These are phyloP conservation scores for Blastocystis sp. DNA, from an alignment of 352 stramenopile species.

Conservation along the genomic window DNA sequence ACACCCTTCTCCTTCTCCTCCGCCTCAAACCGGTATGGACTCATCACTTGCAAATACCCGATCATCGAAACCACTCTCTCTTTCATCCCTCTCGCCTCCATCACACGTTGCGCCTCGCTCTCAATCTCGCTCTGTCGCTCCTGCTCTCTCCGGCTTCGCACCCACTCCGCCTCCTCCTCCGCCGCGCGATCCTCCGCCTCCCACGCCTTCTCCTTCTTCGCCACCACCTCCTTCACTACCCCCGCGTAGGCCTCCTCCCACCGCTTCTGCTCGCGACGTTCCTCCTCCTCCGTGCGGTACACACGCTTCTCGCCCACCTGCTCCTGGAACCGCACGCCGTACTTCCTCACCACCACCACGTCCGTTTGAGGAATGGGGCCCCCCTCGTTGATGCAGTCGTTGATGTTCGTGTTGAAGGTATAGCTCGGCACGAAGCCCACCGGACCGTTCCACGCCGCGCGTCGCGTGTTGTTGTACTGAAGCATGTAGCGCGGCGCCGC, in stretches of 20 bases:
- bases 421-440: constrained; percentile 6
- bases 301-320: background rate
- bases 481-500: background rate
- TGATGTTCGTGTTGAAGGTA: constrained; percentile 26
- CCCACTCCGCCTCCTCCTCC: background rate
- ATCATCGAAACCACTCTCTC: constrained; percentile 9
- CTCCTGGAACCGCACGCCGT: constrained; percentile 30
- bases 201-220: background rate
- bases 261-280: background rate
- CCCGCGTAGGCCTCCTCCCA: background rate
- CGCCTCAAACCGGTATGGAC: constrained; percentile 11
- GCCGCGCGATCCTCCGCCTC: background rate
- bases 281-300: constrained; percentile 14
- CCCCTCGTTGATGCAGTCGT: constrained; percentile 33
- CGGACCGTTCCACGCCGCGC: constrained; percentile 31
- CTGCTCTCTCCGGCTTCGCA: background rate
- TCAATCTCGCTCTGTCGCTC: background rate
- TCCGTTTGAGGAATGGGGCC: constrained; percentile 49
- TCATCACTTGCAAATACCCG: constrained; percentile 20
- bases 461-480: constrained; percentile 47
- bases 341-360: constrained; percentile 25
- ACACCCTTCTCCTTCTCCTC: background rate
- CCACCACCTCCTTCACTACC: background rate
- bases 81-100: constrained; percentile 1
- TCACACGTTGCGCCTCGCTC: background rate